Percentiles rank a stretch among this genome's conserved stretches.
Evolutionary conservation across 2,329 filamentous ascomycete genomes (phyloP).

Genomic region (Lecanoromycetidae sp.): DNA sequence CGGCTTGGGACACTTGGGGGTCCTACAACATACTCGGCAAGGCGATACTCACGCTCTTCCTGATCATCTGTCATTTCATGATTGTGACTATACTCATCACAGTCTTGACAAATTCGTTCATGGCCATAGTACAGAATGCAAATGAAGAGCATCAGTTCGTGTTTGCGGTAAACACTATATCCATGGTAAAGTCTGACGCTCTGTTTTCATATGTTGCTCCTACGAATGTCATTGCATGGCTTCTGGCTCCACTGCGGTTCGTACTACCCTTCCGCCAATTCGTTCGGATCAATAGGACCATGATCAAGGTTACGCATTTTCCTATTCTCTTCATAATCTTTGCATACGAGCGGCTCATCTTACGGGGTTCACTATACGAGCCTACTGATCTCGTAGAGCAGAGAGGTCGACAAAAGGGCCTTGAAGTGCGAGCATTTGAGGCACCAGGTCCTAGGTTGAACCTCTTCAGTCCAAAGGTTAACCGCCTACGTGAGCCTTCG

Average conservation of each 20-base stretch:
- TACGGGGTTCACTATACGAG: slow-evolving; percentile 65
- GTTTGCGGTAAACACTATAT: slow-evolving; percentile 93
- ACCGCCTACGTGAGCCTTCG: slow-evolving; percentile 67
- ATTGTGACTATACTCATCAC: slow-evolving; percentile 91
- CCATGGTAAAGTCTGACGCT: slow-evolving; percentile 96
- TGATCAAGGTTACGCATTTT: slow-evolving; percentile 85
- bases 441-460: slow-evolving; percentile 45
- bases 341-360: slow-evolving; percentile 68
- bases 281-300: slow-evolving; percentile 72
- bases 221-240: slow-evolving; percentile 82
- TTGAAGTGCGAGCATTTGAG: slow-evolving; percentile 41
- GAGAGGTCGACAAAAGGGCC: slow-evolving; percentile 40
- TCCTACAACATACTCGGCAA: slow-evolving; percentile 70
- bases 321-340: slow-evolving; percentile 80
- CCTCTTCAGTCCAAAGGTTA: slow-evolving; percentile 57
- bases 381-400: slow-evolving; percentile 77
- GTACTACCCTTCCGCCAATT: slow-evolving; percentile 69
- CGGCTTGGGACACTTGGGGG: slow-evolving; percentile 83
- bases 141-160: slow-evolving; percentile 86
- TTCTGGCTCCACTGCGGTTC: slow-evolving; percentile 71
- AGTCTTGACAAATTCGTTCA: slow-evolving; percentile 92
- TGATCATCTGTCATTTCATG: slow-evolving; percentile 91
- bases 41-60: slow-evolving; percentile 62
- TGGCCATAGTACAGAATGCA: slow-evolving; percentile 85
- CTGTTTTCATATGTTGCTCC: slow-evolving; percentile 90